phyloP scores from a whole-genome alignment of 2,329 filamentous ascomycete genomes.

The Aureobasidium sp. region DNA sequence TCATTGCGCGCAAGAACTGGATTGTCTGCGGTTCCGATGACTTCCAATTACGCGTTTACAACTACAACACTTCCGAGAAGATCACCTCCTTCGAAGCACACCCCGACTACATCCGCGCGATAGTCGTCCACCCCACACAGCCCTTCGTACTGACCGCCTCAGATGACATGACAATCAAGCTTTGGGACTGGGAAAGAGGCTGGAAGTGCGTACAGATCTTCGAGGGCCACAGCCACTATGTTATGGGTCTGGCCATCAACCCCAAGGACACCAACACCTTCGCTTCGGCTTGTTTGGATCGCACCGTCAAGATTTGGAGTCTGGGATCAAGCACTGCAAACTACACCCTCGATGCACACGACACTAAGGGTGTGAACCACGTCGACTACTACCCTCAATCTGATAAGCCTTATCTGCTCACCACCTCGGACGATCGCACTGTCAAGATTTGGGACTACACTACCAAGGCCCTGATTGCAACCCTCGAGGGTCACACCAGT shows the following conservation, averaged over 20 bases:
- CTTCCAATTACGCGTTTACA: slow-evolving; percentile 84
- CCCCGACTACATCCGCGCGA: slow-evolving; percentile 96
- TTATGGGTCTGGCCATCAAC: slow-evolving; percentile 95
- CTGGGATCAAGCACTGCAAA: slow-evolving; percentile 89
- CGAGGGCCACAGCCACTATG: slow-evolving; percentile 92
- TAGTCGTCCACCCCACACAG: slow-evolving; percentile 89
- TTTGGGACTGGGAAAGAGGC: slow-evolving; percentile 98
- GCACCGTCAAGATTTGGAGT: slow-evolving; percentile 97
- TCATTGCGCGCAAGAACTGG: slow-evolving; percentile 98
- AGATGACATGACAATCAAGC: slow-evolving; percentile 97
- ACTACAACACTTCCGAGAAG: slow-evolving; percentile 99
- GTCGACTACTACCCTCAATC: slow-evolving; percentile 75
- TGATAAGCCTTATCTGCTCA: slow-evolving; percentile 78
- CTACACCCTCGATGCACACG: slow-evolving; percentile 93
- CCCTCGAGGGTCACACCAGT: slow-evolving; percentile 91
- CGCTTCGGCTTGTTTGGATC: slow-evolving; percentile 79
- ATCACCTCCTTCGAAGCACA: slow-evolving; percentile 96
- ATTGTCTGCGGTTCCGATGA: slow-evolving; percentile 67
- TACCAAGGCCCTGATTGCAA: slow-evolving; percentile 93
- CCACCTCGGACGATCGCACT: slow-evolving; percentile 90
- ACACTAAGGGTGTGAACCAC: slow-evolving; percentile 95
- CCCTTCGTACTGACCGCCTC: slow-evolving; percentile 93
- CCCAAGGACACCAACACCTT: slow-evolving; percentile 71
- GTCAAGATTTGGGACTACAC: slow-evolving; percentile 99
- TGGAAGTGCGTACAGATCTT: slow-evolving; percentile 99